Evolutionary conservation across 768 basidiomycete genomes (phyloP), one percentile per base, ranked within the genome.

Genomic region (Suillus tomentosus): DNA sequence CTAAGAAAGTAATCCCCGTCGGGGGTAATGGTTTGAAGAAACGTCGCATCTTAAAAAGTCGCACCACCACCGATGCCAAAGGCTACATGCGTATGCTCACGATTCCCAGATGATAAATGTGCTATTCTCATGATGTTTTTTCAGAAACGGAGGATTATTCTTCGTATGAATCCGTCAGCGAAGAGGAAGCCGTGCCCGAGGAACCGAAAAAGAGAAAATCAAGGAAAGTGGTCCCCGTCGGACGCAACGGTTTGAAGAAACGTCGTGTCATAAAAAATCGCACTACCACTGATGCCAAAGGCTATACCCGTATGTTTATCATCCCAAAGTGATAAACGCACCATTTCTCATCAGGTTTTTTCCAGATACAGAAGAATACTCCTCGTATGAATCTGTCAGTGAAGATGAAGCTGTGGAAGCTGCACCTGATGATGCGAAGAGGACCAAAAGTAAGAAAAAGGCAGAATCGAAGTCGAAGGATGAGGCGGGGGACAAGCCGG

Each of bases 1-100:
- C 81, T 45, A 53, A 2, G 27, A 53, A 53, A 31, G 27, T 31
- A 9, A 27, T 34, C 24, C 93, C 92, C 0, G 76, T 92, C 22
- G 91, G 92, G 0, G 77, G 79, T 43, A 95, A 94, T 65, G 92
- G 92, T 7, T 70, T 93, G 62, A 91, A 85, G 81, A 94, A 94
- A 78, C 83, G 80, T 68, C 81, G 86, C 6, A 80, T 92, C 3
- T 71, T 85, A 34, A 91, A 87, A 69, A 87, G 83, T 50, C 80
- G 84, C 66, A 83, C 72, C 67, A 79, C 72, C 19, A 75, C 81
- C 24, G 88, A 90, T 65, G 84, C 79, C 0, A 88, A 90, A 73
- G 92, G 93, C 10, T 93, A 91, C 67, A 87, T 85, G 76, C 83
- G 92, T 92, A 71, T 60, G 84, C 77, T 19, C 43, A 64, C 15